A percentile compares a stretch with the other conserved stretches of the same genome.
Conservation (phyloP, 2,329 filamentous ascomycete species). For the Neophaeococcomyces aloes region DNA sequence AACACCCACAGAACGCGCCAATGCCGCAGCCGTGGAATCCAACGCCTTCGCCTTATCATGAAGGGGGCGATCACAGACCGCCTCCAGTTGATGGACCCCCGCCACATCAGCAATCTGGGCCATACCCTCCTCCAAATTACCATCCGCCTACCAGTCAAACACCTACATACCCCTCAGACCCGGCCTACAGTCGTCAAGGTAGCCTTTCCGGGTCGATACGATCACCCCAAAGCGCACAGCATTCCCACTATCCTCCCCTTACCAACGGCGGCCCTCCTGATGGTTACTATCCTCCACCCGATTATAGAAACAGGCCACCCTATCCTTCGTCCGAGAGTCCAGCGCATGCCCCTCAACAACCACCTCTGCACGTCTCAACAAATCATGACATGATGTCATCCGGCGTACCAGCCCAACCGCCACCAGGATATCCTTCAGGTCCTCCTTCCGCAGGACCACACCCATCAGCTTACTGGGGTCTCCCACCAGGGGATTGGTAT, state of each 20-base stretch:
- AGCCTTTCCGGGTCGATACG: slow-evolving; percentile 20
- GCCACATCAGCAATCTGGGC: slow-evolving; percentile 12
- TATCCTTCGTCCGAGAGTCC: slow-evolving; percentile 18
- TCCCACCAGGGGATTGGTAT: slow-evolving; percentile 1
- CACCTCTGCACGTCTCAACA: slow-evolving; percentile 18
- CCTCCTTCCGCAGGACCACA: slow-evolving; percentile 16
- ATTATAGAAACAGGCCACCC: slow-evolving; percentile 18
- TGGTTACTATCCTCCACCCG: slow-evolving; percentile 15
- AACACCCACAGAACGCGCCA: slow-evolving; percentile 10
- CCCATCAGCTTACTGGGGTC: slow-evolving; percentile 10
- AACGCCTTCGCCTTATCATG: slow-evolving; percentile 20
- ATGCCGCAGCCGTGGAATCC: slow-evolving; percentile 19
- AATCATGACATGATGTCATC: slow-evolving; percentile 21
- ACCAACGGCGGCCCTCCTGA: slow-evolving; percentile 14
- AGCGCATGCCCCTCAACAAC: slow-evolving; percentile 17
- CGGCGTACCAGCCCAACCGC: slow-evolving; percentile 12
- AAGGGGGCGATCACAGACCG: slow-evolving; percentile 17
- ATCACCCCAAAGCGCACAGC: slow-evolving; percentile 19
- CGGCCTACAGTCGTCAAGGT: slow-evolving; percentile 19
- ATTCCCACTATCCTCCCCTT: slow-evolving; percentile 17
- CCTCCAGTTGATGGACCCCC: slow-evolving; percentile 16
- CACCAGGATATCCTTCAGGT: slow-evolving; percentile 14
- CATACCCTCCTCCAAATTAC: slow-evolving; percentile 13
- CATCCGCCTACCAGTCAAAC: slow-evolving; percentile 13
- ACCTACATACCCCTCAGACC: slow-evolving; percentile 14